phyloP scores from a whole-genome alignment of 2,329 filamentous ascomycete genomes.

The Ilyonectria mors-panacis region DNA sequence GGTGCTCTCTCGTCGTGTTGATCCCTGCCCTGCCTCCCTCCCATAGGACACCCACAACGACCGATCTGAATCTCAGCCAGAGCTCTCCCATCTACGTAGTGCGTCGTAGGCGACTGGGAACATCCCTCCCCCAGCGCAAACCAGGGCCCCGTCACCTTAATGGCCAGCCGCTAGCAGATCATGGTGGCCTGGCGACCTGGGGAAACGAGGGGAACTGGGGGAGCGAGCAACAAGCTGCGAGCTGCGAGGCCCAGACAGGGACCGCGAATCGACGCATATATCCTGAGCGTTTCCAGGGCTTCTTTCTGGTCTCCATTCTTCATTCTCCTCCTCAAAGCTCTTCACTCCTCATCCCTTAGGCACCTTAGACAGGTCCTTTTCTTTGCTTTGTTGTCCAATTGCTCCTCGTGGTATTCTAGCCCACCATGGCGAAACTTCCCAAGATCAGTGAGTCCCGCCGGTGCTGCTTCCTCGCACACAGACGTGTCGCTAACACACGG shows the following conservation, averaged over 20 bases:
- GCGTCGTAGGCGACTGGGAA: not conserved
- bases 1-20: not conserved
- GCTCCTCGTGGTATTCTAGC: not conserved
- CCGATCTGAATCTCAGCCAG: not conserved
- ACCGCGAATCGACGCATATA: not conserved
- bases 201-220: not conserved
- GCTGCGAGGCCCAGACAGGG: not conserved
- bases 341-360: not conserved
- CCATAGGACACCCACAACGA: not conserved
- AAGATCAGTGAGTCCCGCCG: slow-evolving; percentile 16
- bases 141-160: not conserved
- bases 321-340: not conserved
- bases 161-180: not conserved
- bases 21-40: not conserved
- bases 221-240: not conserved
- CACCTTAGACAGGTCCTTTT: not conserved
- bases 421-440: slow-evolving; percentile 21
- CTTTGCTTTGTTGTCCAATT: not conserved
- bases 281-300: not conserved
- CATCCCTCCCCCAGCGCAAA: not conserved
- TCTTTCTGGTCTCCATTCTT: not conserved
- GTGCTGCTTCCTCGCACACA: too few relatives aligned
- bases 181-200: not conserved
- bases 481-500: not conserved
- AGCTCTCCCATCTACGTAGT: not conserved